Conservation (phyloP, 768 basidiomycete genomes). For the Leccinum pellstonianum region DNA sequence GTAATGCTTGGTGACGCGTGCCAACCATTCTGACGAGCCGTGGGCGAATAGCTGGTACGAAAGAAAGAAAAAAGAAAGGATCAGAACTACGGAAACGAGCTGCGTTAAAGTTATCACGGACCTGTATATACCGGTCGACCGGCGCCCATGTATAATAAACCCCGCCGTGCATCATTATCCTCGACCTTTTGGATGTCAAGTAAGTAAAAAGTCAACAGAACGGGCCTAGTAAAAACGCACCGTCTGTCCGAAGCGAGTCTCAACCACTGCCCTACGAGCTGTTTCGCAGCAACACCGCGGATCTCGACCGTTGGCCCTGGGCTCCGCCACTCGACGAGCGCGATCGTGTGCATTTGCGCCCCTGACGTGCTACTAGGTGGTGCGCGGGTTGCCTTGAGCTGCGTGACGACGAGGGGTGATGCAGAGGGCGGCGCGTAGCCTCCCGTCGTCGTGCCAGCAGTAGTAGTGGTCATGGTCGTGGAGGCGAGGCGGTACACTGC, state of each 20-base stretch:
- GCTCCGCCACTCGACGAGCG: constrained; percentile 56
- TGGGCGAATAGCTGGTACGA: constrained; percentile 46
- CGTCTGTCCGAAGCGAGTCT: constrained; percentile 46
- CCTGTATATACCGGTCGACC: constrained; percentile 47
- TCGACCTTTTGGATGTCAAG: constrained; percentile 29
- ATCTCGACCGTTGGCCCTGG: constrained; percentile 51
- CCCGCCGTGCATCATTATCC: constrained; percentile 53
- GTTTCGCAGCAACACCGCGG: constrained; percentile 48
- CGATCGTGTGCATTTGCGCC: constrained; percentile 37
- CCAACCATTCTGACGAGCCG: constrained; percentile 42
- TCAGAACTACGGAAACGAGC: neutral
- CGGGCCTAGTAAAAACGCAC: constrained; percentile 27
- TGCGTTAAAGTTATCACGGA: neutral
- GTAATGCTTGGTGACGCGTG: constrained; percentile 47
- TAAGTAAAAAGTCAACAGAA: neutral
- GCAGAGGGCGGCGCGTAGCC: neutral
- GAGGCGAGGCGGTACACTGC: constrained; percentile 42
- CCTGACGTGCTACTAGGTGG: constrained; percentile 18
- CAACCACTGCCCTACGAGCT: constrained; percentile 53
- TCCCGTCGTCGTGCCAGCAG: neutral
- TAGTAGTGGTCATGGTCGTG: constrained; percentile 36
- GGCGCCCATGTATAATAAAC: constrained; percentile 57
- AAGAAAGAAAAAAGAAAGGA: too few relatives aligned
- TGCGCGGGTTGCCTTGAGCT: constrained; percentile 40
- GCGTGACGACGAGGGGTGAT: neutral